Conservation (phyloP, 2,329 filamentous ascomycete genomes). For the Zelopaecilomyces penicillatus region DNA sequence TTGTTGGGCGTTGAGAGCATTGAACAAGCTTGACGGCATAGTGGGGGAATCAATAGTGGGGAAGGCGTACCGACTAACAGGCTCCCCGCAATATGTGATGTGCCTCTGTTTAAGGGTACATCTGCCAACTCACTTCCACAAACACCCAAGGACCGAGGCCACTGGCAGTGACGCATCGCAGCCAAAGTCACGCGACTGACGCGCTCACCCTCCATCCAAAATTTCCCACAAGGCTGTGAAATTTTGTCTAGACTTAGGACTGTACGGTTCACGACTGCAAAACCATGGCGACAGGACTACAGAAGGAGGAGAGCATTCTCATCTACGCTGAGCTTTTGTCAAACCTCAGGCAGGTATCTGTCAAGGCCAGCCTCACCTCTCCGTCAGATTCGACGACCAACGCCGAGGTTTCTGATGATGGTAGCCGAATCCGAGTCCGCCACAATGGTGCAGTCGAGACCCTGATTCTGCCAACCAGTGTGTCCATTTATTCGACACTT, state of each 20-base stretch:
- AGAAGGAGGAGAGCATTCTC: conserved; percentile 10
- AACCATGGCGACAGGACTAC: not conserved
- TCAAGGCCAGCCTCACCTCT: conserved; percentile 43
- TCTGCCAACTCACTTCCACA: too few species aligned
- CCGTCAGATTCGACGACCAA: conserved; percentile 33
- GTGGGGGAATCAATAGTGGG: too few species aligned
- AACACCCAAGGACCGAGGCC: too few species aligned
- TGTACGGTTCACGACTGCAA: not conserved
- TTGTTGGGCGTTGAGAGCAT: too few species aligned
- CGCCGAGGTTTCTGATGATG: conserved; percentile 36
- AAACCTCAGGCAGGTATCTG: conserved; percentile 56
- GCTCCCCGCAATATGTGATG: too few species aligned
- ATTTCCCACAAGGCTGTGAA: not conserved
- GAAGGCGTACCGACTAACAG: too few species aligned
- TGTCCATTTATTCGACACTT: conserved; percentile 26
- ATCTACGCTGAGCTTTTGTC: conserved; percentile 58
- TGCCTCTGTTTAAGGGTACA: too few species aligned
- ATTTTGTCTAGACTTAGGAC: not conserved
- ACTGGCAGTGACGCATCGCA: too few species aligned
- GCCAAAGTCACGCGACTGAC: too few species aligned
- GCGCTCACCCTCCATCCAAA: too few species aligned
- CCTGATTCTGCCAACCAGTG: conserved; percentile 36
- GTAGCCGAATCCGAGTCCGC: conserved; percentile 36
- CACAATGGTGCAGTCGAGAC: conserved; percentile 32
- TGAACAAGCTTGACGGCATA: too few species aligned